Conservation (phyloP, 768 basidiomycete species). For the Pleurotus djamor region DNA sequence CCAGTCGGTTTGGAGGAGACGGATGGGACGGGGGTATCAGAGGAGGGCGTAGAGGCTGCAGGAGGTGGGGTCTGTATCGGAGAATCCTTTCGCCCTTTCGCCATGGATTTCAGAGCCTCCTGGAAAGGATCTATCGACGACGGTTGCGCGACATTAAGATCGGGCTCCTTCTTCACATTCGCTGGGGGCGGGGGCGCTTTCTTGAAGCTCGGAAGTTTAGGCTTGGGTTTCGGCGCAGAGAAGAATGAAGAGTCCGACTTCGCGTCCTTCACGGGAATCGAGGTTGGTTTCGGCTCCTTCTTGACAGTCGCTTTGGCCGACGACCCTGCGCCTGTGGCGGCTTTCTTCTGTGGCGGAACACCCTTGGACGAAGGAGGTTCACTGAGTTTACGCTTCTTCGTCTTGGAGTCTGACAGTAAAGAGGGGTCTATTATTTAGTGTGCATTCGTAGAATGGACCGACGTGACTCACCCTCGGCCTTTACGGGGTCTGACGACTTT, state of each 20-base stretch:
- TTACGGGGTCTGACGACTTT: conserved; percentile 44
- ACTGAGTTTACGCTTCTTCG: conserved; percentile 75
- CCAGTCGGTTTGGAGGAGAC: conserved; percentile 30
- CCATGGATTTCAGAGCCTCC: conserved; percentile 77
- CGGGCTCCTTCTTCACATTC: conserved; percentile 48
- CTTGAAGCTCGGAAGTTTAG: conserved; percentile 84
- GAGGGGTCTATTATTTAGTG: conserved; percentile 18
- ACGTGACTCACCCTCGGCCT: conserved; percentile 73
- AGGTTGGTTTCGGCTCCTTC: conserved; percentile 45
- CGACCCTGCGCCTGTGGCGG: conserved; percentile 44
- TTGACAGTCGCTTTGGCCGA: conserved; percentile 47
- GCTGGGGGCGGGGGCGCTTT: conserved; percentile 52
- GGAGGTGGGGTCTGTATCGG: conserved; percentile 62
- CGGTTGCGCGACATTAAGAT: conserved; percentile 67
- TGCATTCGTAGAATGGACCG: conserved; percentile 30
- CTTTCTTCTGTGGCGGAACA: conserved; percentile 65
- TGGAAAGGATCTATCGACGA: conserved; percentile 80
- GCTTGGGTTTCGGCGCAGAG: conserved; percentile 82
- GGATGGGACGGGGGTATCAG: conserved; percentile 16
- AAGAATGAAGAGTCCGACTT: conserved; percentile 89
- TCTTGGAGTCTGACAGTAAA: conserved; percentile 43
- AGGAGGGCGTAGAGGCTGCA: conserved; percentile 24
- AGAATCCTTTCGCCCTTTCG: conserved; percentile 58
- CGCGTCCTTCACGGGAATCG: conserved; percentile 60
- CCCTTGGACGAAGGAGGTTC: conserved; percentile 46